Evolutionary conservation across 345 rosid genomes (phyloP), one percentile per base, ranked within the genome.

Genomic region (Laguncularia racemosa): DNA sequence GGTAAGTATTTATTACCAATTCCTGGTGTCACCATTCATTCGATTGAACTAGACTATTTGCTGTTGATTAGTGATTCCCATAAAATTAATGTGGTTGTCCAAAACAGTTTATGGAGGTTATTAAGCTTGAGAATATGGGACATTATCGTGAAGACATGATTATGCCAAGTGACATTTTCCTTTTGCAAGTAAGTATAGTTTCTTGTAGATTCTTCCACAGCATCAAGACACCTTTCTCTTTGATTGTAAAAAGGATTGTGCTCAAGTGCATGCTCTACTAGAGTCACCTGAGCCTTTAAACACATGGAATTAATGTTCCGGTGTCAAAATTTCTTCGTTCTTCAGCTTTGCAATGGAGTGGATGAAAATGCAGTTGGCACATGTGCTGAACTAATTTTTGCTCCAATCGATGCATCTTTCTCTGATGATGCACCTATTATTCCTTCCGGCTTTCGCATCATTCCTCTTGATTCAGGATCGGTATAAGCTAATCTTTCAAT

Each of bases 371-470:
- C 96, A 18, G 61, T 78, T 46, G 96, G 95, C 45, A 78, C 85
- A 19, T 82, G 87, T 54, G 89, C 92, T 9, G 98, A 91, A 65
- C 91, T 91, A 52, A 78, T 91, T 53, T 89, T 92, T 78, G 95
- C 95, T 65, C 98, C 98, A 6, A 92, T 92, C 13, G 98, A 92
- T 60, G 96, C 98, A 20, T 89, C 98, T 40, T 86, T 92, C 68
- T 88, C 95, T 16, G 98, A 92, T 46, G 96, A 92, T 67, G 98
- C 95, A 5, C 98, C 96, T 1, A 83, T 89, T 57, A 65, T 92
- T 53, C 98, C 98, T 79, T 92, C 93, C 14, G 98, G 98, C 23
- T 92, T 92, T 66, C 95, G 98, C 62, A 86, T 92, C 67, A 92
- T 92, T 67, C 98, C 95, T 16, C 83, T 92, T 18, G 96, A 81